Conservation (phyloP, 208 protist genomes). For the Tritrichomonas foetus region DNA sequence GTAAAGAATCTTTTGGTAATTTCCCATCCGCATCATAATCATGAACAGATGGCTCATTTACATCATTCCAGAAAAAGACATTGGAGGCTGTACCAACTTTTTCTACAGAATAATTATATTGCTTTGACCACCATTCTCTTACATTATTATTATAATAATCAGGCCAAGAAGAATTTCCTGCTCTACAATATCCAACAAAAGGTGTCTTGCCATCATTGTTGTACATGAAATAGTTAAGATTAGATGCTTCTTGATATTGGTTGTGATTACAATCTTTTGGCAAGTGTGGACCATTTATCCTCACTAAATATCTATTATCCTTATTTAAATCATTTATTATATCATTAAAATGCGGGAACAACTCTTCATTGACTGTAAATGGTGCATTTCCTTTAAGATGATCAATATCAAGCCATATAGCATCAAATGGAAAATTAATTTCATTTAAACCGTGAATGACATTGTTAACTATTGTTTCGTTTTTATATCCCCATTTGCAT, state of each 20-base stretch:
- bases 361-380: not conserved
- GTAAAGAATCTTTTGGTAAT: constrained; percentile 80
- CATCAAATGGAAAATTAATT: constrained; percentile 66
- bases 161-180: constrained; percentile 75
- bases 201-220: constrained; percentile 51
- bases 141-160: constrained; percentile 81
- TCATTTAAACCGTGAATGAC: constrained; percentile 46
- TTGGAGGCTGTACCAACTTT: constrained; percentile 67
- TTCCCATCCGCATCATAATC: constrained; percentile 77
- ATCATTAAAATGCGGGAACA: not conserved
- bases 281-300: not conserved
- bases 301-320: not conserved
- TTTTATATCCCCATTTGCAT: constrained; percentile 88
- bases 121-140: constrained; percentile 52
- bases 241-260: not conserved
- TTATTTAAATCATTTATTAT: not conserved
- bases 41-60: constrained; percentile 96
- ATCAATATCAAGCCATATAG: constrained; percentile 98
- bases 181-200: constrained; percentile 92
- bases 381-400: constrained; percentile 92
- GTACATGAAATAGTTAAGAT: not conserved
- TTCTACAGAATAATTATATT: constrained; percentile 43
- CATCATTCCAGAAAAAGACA: constrained; percentile 96
- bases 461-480: constrained; percentile 71
- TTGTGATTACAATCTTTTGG: not conserved